Evolutionary conservation across 129 eudicot genomes (phyloP).

Genomic region (Tagetes erecta): DNA sequence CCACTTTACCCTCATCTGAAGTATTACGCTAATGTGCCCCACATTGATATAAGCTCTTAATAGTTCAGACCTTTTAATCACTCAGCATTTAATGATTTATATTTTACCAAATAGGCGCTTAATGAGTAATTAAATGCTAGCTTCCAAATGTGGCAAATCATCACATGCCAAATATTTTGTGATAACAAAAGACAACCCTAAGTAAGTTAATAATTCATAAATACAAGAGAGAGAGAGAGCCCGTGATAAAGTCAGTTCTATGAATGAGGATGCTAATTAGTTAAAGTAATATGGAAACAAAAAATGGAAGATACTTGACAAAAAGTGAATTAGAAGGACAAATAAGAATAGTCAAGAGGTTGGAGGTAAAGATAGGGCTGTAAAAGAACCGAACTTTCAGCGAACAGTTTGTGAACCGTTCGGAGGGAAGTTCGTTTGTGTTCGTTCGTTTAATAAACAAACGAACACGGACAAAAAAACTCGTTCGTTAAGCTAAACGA

Average conservation of each 20-base stretch:
- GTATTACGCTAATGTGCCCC: too few species aligned
- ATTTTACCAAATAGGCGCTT: too few species aligned
- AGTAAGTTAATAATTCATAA: background rate
- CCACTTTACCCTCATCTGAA: too few species aligned
- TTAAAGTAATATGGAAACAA: constrained; percentile 10
- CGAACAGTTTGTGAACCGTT: too few species aligned
- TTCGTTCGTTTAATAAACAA: too few species aligned
- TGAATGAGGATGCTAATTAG: constrained; percentile 8
- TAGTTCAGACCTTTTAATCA: too few species aligned
- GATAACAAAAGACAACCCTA: background rate
- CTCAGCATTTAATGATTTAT: too few species aligned
- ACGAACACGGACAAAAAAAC: too few species aligned
- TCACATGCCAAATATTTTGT: constrained; percentile 24
- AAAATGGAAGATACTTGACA: background rate
- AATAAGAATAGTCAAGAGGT: constrained; percentile 31
- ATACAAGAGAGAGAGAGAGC: background rate
- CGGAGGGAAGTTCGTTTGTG: too few species aligned
- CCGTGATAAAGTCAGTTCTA: constrained; percentile 27
- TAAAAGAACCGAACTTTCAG: too few species aligned
- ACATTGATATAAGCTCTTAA: too few species aligned
- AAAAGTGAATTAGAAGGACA: constrained; percentile 20
- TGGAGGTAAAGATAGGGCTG: background rate
- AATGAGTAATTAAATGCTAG: background rate
- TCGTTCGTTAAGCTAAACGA: too few species aligned
- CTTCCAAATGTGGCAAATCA: constrained; percentile 11